Base-by-base conservation (phyloP, 192 early-diverging fungal genomes). In the Coemansia sp. region DNA sequence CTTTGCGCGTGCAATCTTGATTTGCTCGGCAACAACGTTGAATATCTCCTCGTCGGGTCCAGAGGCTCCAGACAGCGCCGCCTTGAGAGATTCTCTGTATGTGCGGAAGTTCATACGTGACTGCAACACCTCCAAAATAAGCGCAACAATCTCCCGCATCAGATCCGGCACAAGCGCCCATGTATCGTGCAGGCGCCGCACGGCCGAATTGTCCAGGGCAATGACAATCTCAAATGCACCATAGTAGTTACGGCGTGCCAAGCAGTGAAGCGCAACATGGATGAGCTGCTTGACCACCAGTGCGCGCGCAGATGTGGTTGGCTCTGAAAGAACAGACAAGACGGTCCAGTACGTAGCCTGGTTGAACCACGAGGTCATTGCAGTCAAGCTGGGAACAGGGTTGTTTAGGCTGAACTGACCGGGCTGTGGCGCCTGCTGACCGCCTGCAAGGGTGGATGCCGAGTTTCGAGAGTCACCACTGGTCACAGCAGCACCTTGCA, bases 321-420 rank as follows among this genome's bases (percentile, higher is more conserved):
- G 71, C 40, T 81, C 68, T 0, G 82, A 77, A 22, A 83, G 55
- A 13, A 83, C 72, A 1, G 71, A 38, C 19, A 76, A 65, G 41
- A 77, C 78, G 0, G 75, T 79, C 82, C 82, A 83, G 50, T 81
- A 81, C 3, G 82, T 74, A n/a, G 74, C 74, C 53, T 74, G 74
- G 59, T 83, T 83, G 44, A 83, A 83, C 82, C 82, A 83, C 37
- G 71, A 74, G 10, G 71, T 81, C 61, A 79, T 75, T 4, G 71
- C 74, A 8, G 70, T 78, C 25, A 83, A 63, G 28, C 59, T 77
- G 0, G 82, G 82, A 22, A 74, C 75, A 31, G 78, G 74, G 52
- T 81, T 72, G 13, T 42, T 62, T 33, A 65, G 47, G 17, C 48
- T 58, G 1, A 29, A 6, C n/a, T 57, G 55, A 17, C 67, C 42